A percentile compares a stretch with the other conserved stretches of the same genome.
Evolutionary conservation across 2,329 filamentous ascomycete genomes (phyloP).

Genomic region (Venturia nashicola): DNA sequence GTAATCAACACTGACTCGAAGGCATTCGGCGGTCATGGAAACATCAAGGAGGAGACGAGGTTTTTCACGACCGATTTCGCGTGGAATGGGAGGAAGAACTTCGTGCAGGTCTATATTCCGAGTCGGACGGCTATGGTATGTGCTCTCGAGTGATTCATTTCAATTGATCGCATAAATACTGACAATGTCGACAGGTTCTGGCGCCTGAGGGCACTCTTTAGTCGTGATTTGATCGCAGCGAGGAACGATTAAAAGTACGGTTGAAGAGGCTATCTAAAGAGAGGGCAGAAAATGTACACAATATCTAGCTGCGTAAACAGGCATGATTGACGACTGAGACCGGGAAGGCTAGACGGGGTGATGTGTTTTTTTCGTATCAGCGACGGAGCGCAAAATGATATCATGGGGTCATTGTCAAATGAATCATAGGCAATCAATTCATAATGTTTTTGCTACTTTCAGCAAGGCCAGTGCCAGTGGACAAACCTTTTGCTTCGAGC

Average conservation of each 20-base stretch:
- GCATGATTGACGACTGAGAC: neutral
- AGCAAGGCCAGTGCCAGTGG: too few species aligned
- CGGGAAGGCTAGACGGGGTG: neutral
- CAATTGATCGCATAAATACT: neutral
- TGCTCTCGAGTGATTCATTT: conserved; percentile 32
- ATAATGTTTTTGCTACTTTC: too few species aligned
- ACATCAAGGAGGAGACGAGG: conserved; percentile 65
- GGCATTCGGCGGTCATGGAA: conserved; percentile 66
- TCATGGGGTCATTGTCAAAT: neutral
- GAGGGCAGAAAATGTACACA: neutral
- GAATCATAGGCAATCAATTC: too few species aligned
- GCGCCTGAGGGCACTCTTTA: conserved; percentile 3
- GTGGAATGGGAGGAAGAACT: conserved; percentile 87
- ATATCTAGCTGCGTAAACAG: neutral
- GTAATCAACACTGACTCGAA: conserved; percentile 71
- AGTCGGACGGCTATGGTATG: conserved; percentile 69
- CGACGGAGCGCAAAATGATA: neutral
- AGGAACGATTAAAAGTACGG: neutral
- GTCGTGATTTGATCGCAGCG: neutral
- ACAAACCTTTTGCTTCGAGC: too few species aligned
- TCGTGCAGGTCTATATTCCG: conserved; percentile 83
- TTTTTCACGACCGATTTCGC: conserved; percentile 86
- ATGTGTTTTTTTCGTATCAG: neutral
- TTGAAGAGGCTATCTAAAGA: neutral
- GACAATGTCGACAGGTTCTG: conserved; percentile 33